Percentiles rank a stretch among this genome's conserved stretches.
Conservation (phyloP, 116 monocot genomes). For the Iris pallida region DNA sequence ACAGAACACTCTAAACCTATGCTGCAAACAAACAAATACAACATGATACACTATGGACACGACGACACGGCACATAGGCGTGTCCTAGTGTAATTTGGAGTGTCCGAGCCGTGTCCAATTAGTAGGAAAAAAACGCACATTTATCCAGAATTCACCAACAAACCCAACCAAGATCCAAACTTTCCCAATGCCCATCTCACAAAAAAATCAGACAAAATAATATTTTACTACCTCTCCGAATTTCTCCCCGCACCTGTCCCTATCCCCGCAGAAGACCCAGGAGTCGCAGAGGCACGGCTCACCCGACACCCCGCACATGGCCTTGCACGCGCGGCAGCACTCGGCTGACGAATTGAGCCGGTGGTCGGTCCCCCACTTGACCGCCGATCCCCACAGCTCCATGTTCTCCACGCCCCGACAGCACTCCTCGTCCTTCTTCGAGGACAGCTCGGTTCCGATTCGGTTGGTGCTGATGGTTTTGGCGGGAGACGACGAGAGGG, state of each 20-base stretch:
- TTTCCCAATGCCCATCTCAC: not conserved
- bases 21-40: too few relatives aligned
- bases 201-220: not conserved
- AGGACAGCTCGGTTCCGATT: slow-evolving; percentile 1
- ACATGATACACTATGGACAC: too few relatives aligned
- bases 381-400: slow-evolving; percentile 84
- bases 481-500: too few relatives aligned
- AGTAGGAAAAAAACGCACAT: not conserved
- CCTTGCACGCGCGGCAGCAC: slow-evolving; percentile 87
- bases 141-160: not conserved
- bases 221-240: slow-evolving; percentile 72
- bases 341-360: slow-evolving; percentile 51
- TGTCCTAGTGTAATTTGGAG: too few relatives aligned
- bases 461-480: too few relatives aligned
- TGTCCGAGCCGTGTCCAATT: too few relatives aligned
- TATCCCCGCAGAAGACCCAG: slow-evolving; percentile 96
- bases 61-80: too few relatives aligned
- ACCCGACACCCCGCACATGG: slow-evolving; percentile 50
- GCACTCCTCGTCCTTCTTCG: slow-evolving; percentile 36
- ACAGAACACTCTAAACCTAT: too few relatives aligned
- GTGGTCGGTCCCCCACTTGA: slow-evolving; percentile 84
- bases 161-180: not conserved
- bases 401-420: slow-evolving; percentile 64
- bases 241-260: slow-evolving; percentile 59
- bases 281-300: slow-evolving; percentile 80